phyloP scores from a whole-genome alignment of 805 yeast genomes.

The Metschnikowia baotianmanensis region DNA sequence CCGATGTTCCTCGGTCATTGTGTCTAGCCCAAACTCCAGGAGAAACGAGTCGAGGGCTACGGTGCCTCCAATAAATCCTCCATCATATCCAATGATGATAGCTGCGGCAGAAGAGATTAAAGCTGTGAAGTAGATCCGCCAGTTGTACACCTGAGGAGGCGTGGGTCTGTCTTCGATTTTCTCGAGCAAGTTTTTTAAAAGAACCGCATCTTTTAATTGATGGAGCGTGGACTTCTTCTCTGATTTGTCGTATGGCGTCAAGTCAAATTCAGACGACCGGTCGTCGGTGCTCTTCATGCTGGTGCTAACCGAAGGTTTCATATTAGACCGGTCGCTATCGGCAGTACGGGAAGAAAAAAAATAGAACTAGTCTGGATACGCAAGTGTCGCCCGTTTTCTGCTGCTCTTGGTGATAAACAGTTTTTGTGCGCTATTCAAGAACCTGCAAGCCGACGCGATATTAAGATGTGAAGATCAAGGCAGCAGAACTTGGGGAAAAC shows the following conservation, averaged over 20 bases:
- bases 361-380: too few relatives aligned
- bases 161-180: constrained; percentile 40
- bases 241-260: constrained; percentile 1
- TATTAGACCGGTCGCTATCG: not conserved
- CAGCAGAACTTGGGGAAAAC: not conserved
- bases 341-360: not conserved
- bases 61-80: constrained; percentile 42
- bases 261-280: constrained; percentile 2
- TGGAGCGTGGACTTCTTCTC: constrained; percentile 8
- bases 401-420: too few relatives aligned
- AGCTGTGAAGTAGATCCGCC: constrained; percentile 34
- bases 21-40: constrained; percentile 32
- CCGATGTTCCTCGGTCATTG: constrained; percentile 21
- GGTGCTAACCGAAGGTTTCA: not conserved
- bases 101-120: constrained; percentile 39
- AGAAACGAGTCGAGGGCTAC: constrained; percentile 33
- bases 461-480: not conserved
- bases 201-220: constrained; percentile 14
- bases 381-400: too few relatives aligned
- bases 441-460: not conserved
- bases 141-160: constrained; percentile 37
- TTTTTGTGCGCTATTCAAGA: not conserved
- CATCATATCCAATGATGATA: constrained; percentile 41
- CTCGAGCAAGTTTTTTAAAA: constrained; percentile 24
- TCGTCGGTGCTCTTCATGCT: constrained; percentile 6